Conservation (phyloP, 2,329 filamentous ascomycete genomes). For the Apiospora saccharicola region DNA sequence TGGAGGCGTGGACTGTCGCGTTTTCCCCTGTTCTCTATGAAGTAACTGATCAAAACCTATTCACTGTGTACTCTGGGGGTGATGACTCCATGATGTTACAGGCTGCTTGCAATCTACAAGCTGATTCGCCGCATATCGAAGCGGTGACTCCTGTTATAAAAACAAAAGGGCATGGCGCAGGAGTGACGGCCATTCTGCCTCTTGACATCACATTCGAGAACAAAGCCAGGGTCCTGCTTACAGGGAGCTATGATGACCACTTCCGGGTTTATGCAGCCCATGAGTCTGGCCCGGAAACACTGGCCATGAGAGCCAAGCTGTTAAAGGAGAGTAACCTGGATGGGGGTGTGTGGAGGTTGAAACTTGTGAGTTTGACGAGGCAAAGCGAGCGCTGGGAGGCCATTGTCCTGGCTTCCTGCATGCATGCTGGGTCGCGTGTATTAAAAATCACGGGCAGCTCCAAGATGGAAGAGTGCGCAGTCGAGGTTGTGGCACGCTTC, state of each 20-base stretch:
- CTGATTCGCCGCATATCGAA: background rate
- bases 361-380: constrained; percentile 56
- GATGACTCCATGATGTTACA: constrained; percentile 74
- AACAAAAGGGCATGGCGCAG: constrained; percentile 73
- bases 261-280: constrained; percentile 71
- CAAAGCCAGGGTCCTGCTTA: constrained; percentile 69
- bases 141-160: constrained; percentile 37
- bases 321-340: constrained; percentile 74
- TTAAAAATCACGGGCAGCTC: constrained; percentile 50
- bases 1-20: constrained; percentile 79
- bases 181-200: constrained; percentile 86
- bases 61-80: constrained; percentile 72
- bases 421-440: constrained; percentile 87
- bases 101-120: constrained; percentile 43
- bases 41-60: constrained; percentile 29
- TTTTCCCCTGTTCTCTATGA: constrained; percentile 53
- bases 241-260: constrained; percentile 90
- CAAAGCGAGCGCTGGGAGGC: constrained; percentile 39
- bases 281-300: constrained; percentile 49
- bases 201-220: constrained; percentile 54
- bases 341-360: constrained; percentile 86
- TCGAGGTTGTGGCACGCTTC: constrained; percentile 74
- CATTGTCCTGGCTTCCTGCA: constrained; percentile 83
- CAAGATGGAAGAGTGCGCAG: constrained; percentile 57
- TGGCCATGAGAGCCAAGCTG: constrained; percentile 53